Evolutionary conservation across 306 rosid species (phyloP).

Genomic region (Acacia confusa): DNA sequence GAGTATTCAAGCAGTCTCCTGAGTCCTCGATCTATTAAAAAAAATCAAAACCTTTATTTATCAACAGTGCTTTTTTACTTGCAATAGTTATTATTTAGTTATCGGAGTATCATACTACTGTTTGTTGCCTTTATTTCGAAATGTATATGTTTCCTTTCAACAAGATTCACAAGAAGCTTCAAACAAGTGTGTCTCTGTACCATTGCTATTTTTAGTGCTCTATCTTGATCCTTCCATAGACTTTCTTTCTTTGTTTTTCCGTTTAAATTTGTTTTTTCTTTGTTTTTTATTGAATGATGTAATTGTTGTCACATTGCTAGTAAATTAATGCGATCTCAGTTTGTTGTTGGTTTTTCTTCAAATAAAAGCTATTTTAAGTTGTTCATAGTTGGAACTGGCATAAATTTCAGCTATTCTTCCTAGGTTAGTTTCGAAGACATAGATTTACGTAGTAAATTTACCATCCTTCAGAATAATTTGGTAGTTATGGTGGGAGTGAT

Average conservation of each 20-base stretch:
- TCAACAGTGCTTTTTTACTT: background rate
- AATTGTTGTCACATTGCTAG: too few species aligned
- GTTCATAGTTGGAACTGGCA: too few species aligned
- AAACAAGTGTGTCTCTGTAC: constrained; percentile 46
- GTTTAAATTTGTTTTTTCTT: too few species aligned
- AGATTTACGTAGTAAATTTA: background rate
- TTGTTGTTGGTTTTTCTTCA: too few species aligned
- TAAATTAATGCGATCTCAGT: too few species aligned
- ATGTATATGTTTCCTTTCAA: constrained; percentile 40
- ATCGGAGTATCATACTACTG: background rate
- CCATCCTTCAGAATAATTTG: background rate
- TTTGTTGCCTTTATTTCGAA: background rate
- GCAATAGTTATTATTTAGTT: background rate
- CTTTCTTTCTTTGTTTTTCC: too few species aligned
- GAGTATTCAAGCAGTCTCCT: background rate
- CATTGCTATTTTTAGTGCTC: background rate
- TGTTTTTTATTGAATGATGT: too few species aligned
- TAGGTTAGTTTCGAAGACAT: background rate
- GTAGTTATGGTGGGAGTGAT: constrained; percentile 9
- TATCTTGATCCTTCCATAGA: too few species aligned
- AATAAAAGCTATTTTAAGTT: too few species aligned
- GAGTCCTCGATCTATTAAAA: background rate
- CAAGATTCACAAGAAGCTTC: constrained; percentile 94
- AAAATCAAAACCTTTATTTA: background rate
- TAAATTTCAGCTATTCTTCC: too few species aligned